Evolutionary conservation across 257 asterid species (phyloP).

Genomic region (Solanum etuberosum): DNA sequence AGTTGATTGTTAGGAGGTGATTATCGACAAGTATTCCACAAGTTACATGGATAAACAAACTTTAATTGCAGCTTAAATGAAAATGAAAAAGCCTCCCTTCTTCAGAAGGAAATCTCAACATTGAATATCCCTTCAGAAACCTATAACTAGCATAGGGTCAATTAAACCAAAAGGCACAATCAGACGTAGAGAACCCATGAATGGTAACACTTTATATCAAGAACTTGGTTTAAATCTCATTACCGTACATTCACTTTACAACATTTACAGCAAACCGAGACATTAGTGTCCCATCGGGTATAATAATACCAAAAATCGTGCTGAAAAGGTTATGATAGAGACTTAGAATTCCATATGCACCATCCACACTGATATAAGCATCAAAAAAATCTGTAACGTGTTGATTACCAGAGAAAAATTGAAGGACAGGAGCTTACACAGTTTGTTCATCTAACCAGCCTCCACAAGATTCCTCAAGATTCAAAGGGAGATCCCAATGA

Average conservation of each 20-base stretch:
- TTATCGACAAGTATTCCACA: neutral
- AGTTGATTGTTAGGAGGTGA: neutral
- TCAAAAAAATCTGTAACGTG: neutral
- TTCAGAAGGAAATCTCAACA: neutral
- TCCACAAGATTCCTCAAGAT: slow-evolving; percentile 27
- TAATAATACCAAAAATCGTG: neutral
- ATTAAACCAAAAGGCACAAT: neutral
- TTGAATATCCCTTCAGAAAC: neutral
- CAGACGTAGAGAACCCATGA: neutral
- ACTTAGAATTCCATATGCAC: neutral
- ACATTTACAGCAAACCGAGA: neutral
- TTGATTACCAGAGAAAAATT: neutral
- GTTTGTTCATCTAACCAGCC: slow-evolving; percentile 37
- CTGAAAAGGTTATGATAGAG: neutral
- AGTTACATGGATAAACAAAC: neutral
- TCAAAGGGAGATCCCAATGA: slow-evolving; percentile 56
- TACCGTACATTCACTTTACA: neutral
- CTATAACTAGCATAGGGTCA: neutral
- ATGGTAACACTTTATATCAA: neutral
- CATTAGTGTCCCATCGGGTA: neutral
- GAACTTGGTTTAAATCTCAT: neutral
- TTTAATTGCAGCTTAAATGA: neutral
- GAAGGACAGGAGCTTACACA: slow-evolving; percentile 19
- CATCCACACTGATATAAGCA: neutral
- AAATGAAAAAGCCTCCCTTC: neutral